These are phyloP conservation scores for Cercophora samala DNA, from an alignment of 495 filamentous ascomycete species.

Conservation along the genomic window DNA sequence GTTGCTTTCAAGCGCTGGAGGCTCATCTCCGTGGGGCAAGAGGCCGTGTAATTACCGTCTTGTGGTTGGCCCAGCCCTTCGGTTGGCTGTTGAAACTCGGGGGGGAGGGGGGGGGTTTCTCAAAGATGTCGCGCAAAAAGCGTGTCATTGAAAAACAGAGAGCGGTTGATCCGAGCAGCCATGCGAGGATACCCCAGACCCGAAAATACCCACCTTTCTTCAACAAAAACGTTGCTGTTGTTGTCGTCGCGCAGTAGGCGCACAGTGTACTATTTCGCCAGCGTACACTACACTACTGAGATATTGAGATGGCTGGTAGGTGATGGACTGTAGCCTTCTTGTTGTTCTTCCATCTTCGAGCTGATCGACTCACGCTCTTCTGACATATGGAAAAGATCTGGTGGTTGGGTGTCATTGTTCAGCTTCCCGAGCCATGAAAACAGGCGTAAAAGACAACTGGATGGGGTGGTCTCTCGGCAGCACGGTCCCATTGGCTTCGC, in stretches of 20 bases:
- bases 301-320: background rate
- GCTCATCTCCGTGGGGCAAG: background rate
- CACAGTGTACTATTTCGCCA: constrained; percentile 4
- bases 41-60: background rate
- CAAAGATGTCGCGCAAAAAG: constrained; percentile 2
- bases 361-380: background rate
- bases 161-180: constrained; percentile 20
- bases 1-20: background rate
- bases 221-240: constrained; percentile 9
- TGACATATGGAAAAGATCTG: constrained; percentile 3
- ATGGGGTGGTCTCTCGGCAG: constrained; percentile 15
- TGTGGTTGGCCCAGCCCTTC: constrained; percentile 2
- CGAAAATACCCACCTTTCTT: constrained; percentile 4
- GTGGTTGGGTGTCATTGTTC: constrained; percentile 3
- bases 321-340: background rate
- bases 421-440: background rate
- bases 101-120: background rate
- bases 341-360: background rate
- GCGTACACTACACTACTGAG: background rate
- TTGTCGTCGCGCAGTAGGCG: constrained; percentile 9
- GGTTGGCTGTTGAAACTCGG: constrained; percentile 4
- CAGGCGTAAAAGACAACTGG: background rate
- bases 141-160: constrained; percentile 3
- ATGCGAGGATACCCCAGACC: constrained; percentile 16
- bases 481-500: constrained; percentile 18